Conservation (phyloP, 441 rosid genomes). For the Daphne laureola region DNA sequence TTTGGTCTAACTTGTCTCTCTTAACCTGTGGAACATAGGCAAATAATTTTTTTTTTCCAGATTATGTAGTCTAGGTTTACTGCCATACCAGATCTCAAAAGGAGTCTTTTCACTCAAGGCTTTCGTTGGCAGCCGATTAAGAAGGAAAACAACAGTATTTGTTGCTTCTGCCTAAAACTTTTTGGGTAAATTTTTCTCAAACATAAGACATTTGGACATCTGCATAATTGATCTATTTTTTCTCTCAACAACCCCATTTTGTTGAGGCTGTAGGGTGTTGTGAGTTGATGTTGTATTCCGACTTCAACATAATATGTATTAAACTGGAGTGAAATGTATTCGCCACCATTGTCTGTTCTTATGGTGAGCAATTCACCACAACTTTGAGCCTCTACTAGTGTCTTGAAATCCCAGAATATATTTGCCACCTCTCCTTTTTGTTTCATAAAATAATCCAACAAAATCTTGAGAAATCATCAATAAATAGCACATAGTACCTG, state of each 20-base stretch:
- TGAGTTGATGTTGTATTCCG: neutral
- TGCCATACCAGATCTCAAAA: constrained; percentile 9
- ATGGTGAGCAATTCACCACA: neutral
- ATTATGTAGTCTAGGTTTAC: constrained; percentile 1
- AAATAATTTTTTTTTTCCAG: too few species aligned
- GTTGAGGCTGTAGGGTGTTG: neutral
- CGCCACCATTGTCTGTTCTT: neutral
- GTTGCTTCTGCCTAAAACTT: constrained; percentile 11
- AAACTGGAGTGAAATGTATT: neutral
- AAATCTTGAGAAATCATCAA: neutral
- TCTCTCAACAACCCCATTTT: neutral
- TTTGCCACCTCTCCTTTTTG: neutral
- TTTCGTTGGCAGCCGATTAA: constrained; percentile 4
- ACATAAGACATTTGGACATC: neutral
- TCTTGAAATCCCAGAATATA: neutral
- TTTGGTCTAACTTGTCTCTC: constrained; percentile 7
- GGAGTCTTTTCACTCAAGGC: constrained; percentile 7
- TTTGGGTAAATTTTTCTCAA: constrained; percentile 10
- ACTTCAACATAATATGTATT: neutral
- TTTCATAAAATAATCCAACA: neutral
- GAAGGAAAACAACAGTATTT: constrained; percentile 6
- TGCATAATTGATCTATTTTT: neutral
- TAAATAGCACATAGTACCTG: neutral
- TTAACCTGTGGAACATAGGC: constrained; percentile 1
- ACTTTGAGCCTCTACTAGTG: neutral